Evolutionary conservation across 495 filamentous ascomycete species (phyloP).

Genomic region (Recurvomyces mirabilis): DNA sequence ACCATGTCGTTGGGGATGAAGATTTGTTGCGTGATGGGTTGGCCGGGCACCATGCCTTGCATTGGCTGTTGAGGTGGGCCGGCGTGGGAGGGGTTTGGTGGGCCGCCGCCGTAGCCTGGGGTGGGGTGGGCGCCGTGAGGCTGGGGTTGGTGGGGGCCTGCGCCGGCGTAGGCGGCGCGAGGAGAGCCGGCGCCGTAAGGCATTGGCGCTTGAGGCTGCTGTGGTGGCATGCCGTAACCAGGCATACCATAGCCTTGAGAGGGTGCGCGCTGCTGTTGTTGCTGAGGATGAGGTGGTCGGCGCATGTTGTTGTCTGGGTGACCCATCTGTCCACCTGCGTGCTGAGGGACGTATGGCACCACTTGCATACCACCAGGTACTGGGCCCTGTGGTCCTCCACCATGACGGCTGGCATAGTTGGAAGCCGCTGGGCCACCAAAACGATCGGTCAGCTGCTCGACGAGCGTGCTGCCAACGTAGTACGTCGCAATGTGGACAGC

Average conservation of each 20-base stretch:
- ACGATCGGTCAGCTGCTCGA: constrained; percentile 89
- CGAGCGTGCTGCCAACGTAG: constrained; percentile 90
- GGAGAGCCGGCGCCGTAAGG: constrained; percentile 64
- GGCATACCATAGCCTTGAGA: constrained; percentile 35
- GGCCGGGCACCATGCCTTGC: constrained; percentile 64
- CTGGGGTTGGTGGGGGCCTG: constrained; percentile 66
- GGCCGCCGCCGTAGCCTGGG: constrained; percentile 50
- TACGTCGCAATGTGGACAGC: constrained; percentile 98
- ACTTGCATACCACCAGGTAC: constrained; percentile 97
- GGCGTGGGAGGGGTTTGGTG: constrained; percentile 37
- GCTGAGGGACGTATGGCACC: constrained; percentile 86
- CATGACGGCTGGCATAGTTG: constrained; percentile 89
- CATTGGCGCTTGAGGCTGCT: constrained; percentile 55
- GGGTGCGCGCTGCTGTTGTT: constrained; percentile 54
- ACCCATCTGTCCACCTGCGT: constrained; percentile 79
- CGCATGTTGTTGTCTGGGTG: constrained; percentile 79
- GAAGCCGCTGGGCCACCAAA: constrained; percentile 94
- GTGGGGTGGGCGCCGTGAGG: too few species aligned
- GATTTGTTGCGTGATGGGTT: constrained; percentile 93
- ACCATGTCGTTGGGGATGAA: constrained; percentile 99
- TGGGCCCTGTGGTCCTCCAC: constrained; percentile 79
- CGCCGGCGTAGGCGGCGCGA: constrained; percentile 53
- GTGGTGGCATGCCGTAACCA: constrained; percentile 46
- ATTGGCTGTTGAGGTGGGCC: constrained; percentile 51
- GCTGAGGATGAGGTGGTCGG: constrained; percentile 51